Evolutionary conservation across 768 basidiomycete species (phyloP).

Genomic region (Pulveroboletus ravenelii): DNA sequence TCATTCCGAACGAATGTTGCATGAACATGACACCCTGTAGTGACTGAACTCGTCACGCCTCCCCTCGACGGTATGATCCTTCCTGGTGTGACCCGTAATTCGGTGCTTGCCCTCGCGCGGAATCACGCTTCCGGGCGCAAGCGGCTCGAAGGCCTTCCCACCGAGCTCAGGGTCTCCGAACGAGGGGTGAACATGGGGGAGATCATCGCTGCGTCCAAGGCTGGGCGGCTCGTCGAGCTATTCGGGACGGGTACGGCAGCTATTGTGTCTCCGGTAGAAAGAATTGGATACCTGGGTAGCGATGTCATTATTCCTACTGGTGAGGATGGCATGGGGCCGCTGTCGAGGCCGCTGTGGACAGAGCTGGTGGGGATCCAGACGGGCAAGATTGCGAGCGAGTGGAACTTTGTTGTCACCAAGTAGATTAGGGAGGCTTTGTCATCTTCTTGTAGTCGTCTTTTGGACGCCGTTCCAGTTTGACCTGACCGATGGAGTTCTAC

Average conservation of each 20-base stretch:
- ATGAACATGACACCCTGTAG: constrained; percentile 22
- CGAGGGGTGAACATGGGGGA: constrained; percentile 74
- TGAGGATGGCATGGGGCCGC: constrained; percentile 71
- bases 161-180: constrained; percentile 57
- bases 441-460: constrained; percentile 3
- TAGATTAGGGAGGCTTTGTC: constrained; percentile 10
- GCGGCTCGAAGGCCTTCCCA: constrained; percentile 47
- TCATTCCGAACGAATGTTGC: background rate
- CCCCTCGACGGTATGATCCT: constrained; percentile 63
- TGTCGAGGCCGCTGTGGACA: constrained; percentile 45
- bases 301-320: constrained; percentile 56
- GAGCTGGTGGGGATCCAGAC: constrained; percentile 63
- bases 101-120: constrained; percentile 42
- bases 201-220: constrained; percentile 45
- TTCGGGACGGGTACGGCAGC: constrained; percentile 56
- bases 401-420: constrained; percentile 55
- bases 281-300: constrained; percentile 54
- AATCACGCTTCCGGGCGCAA: constrained; percentile 50
- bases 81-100: constrained; percentile 66
- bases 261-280: constrained; percentile 44
- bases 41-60: constrained; percentile 59
- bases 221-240: constrained; percentile 44
- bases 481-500: constrained; percentile 48
- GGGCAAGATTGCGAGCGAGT: constrained; percentile 70
- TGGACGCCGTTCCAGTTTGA: background rate